Percentiles rank a stretch among this genome's conserved stretches.
Conservation (phyloP, 2,329 filamentous ascomycete genomes). For the Beauveria varroae region DNA sequence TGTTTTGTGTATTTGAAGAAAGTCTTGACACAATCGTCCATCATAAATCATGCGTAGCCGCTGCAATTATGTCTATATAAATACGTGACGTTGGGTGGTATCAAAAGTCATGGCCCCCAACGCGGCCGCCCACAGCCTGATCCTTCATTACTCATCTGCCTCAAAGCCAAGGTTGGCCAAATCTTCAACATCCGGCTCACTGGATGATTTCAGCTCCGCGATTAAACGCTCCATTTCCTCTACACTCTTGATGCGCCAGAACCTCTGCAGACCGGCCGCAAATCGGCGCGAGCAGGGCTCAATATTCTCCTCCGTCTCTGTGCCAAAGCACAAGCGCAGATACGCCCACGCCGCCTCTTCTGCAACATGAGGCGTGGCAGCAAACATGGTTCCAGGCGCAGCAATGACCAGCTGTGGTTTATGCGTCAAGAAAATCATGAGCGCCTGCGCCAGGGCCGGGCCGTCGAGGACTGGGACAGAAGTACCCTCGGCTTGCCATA, state of each 20-base stretch:
- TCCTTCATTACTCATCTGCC: constrained; percentile 19
- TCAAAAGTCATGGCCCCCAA: not conserved
- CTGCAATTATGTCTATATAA: not conserved
- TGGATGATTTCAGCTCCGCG: constrained; percentile 23
- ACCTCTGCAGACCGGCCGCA: constrained; percentile 60
- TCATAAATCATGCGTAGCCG: not conserved
- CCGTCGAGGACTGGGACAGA: constrained; percentile 40
- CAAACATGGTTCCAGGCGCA: constrained; percentile 67
- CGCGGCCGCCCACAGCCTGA: not conserved
- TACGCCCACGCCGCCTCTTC: constrained; percentile 59
- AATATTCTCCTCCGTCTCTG: constrained; percentile 66
- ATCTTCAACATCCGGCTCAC: constrained; percentile 16
- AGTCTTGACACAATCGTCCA: not conserved
- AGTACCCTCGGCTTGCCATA: constrained; percentile 38
- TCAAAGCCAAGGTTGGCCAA: constrained; percentile 24
- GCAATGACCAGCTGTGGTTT: constrained; percentile 64
- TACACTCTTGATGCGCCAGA: constrained; percentile 68
- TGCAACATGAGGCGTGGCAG: constrained; percentile 53
- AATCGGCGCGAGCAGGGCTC: constrained; percentile 55
- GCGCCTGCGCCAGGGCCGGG: constrained; percentile 50
- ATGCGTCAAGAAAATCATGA: constrained; percentile 65
- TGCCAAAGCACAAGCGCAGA: constrained; percentile 77
- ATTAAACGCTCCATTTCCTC: constrained; percentile 57
- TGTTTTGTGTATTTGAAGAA: not conserved
- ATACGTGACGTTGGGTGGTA: not conserved